Percentiles rank a stretch among this genome's conserved stretches.
Evolutionary conservation across 1,284 basidiomycete species (phyloP).

Genomic region (Tausonia pullulans): DNA sequence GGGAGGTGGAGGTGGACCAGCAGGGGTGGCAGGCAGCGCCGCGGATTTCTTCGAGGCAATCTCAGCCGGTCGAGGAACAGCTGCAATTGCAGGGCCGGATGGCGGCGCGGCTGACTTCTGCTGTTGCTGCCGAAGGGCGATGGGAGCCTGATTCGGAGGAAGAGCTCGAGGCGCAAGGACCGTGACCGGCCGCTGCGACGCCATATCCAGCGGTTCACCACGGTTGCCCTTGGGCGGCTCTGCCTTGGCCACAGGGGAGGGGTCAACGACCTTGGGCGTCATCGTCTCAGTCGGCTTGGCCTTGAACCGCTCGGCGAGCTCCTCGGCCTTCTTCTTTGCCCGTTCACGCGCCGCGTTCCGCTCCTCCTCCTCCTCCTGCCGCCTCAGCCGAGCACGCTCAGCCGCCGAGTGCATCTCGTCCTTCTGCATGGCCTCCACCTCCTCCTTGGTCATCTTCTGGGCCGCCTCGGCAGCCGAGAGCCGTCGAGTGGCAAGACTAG

Average conservation of each 20-base stretch:
- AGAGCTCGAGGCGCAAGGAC: neutral
- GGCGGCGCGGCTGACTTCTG: neutral
- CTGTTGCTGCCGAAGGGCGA: neutral
- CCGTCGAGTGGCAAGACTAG: too few species aligned
- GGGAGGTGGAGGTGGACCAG: neutral
- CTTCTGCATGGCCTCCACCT: conserved; percentile 49
- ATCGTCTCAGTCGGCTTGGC: conserved; percentile 20
- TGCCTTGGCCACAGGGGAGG: too few species aligned
- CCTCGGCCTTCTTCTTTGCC: conserved; percentile 70
- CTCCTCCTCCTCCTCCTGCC: conserved; percentile 77
- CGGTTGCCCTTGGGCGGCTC: too few species aligned
- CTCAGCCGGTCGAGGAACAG: too few species aligned
- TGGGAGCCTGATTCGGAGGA: neutral
- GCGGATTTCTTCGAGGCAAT: neutral
- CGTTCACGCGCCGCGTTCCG: conserved; percentile 71
- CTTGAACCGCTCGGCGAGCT: conserved; percentile 65
- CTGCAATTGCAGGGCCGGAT: too few species aligned
- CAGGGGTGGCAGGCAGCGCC: neutral
- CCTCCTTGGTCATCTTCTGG: conserved; percentile 18
- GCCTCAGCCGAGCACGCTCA: conserved; percentile 57
- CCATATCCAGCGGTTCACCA: too few species aligned
- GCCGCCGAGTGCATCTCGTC: conserved; percentile 82
- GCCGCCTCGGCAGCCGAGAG: too few species aligned
- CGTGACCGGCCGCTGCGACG: neutral
- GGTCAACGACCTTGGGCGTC: neutral